Evolutionary conservation across 2,329 filamentous ascomycete species (phyloP).

Genomic region (Colletotrichum orchidophilum): DNA sequence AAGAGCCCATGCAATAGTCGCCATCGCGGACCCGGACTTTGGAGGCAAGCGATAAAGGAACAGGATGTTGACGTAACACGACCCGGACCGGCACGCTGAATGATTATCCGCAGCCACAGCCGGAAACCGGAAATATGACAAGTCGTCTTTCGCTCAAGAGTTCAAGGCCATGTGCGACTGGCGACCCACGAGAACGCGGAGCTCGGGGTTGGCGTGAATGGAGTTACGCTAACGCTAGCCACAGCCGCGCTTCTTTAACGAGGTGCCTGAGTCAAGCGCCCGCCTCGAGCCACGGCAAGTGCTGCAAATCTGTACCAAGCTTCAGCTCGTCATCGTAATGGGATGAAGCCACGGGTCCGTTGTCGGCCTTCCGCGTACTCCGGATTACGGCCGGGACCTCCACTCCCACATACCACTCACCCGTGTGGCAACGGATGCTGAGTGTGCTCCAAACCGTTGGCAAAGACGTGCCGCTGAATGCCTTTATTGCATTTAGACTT

Average conservation of each 20-base stretch:
- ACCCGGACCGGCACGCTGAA: no score
- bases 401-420: neutral
- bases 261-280: constrained; percentile 23
- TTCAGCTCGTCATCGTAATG: neutral
- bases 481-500: neutral
- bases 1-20: neutral
- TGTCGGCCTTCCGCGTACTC: constrained; percentile 7
- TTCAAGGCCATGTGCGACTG: neutral
- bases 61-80: neutral
- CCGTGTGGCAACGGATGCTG: neutral
- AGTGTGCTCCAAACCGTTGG: neutral
- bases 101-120: neutral
- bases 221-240: neutral
- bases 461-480: neutral
- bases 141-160: neutral
- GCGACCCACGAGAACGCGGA: neutral
- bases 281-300: neutral
- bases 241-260: neutral
- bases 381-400: neutral
- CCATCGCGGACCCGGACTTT: neutral
- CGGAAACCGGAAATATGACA: neutral
- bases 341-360: neutral
- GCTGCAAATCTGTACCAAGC: neutral
- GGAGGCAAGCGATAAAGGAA: neutral
- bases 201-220: neutral